Evolutionary conservation across 2,329 filamentous ascomycete genomes (phyloP).

Genomic region (Exserohilum rostratum): DNA sequence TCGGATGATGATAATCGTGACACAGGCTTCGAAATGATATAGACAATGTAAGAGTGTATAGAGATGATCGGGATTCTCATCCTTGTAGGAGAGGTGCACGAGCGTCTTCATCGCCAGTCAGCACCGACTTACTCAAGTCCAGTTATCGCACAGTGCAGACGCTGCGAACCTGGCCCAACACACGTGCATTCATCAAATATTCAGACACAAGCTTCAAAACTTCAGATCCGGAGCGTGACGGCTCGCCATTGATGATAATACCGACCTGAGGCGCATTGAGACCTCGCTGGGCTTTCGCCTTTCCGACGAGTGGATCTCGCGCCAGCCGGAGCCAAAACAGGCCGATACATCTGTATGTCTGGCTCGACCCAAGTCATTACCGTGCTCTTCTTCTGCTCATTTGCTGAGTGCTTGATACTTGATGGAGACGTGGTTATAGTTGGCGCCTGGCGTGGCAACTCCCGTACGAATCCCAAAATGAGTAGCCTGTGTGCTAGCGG

Average conservation of each 20-base stretch:
- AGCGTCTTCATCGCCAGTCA: constrained; percentile 51
- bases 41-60: constrained; percentile 52
- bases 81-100: constrained; percentile 57
- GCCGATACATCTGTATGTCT: constrained; percentile 54
- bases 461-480: constrained; percentile 20
- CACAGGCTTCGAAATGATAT: constrained; percentile 54
- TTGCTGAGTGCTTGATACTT: constrained; percentile 39
- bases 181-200: constrained; percentile 16
- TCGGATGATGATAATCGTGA: constrained; percentile 55
- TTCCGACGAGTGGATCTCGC: constrained; percentile 65
- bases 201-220: constrained; percentile 20
- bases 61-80: constrained; percentile 43
- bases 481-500: constrained; percentile 19
- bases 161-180: constrained; percentile 37
- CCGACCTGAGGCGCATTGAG: constrained; percentile 42
- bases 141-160: constrained; percentile 26
- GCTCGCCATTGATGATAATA: constrained; percentile 39
- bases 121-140: constrained; percentile 10
- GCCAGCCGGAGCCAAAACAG: constrained; percentile 36
- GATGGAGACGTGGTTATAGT: constrained; percentile 32
- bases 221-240: constrained; percentile 48
- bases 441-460: constrained; percentile 48
- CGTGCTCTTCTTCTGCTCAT: constrained; percentile 47
- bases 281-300: constrained; percentile 62
- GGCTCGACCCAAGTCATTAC: constrained; percentile 36